Conservation (phyloP, 805 yeast genomes). For the Komagataella mondaviorum region DNA sequence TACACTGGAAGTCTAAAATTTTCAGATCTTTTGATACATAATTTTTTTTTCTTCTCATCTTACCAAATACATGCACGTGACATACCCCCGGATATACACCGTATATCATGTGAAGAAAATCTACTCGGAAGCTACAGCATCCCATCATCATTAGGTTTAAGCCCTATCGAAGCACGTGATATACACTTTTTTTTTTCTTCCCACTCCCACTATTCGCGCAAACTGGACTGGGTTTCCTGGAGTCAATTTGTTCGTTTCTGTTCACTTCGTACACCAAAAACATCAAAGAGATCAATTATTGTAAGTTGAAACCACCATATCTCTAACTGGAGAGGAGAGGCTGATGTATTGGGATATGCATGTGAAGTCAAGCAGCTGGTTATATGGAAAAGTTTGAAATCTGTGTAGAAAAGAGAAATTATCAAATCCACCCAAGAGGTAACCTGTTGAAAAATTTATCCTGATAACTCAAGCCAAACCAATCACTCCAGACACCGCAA, state of each 20-base stretch:
- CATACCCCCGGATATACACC: not conserved
- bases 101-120: not conserved
- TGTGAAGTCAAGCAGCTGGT: not conserved
- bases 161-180: not conserved
- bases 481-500: not conserved
- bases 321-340: not conserved
- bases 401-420: not conserved
- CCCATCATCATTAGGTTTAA: not conserved
- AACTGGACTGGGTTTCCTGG: not conserved
- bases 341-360: not conserved
- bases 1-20: not conserved
- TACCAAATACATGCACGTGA: not conserved
- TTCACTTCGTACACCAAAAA: not conserved
- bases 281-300: not conserved
- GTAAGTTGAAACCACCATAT: not conserved
- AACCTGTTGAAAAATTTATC: not conserved
- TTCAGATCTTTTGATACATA: slow-evolving; percentile 2
- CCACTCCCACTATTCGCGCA: not conserved
- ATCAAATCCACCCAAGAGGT: not conserved
- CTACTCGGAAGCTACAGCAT: not conserved
- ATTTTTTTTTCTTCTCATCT: not conserved
- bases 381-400: too few species aligned
- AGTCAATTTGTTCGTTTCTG: not conserved
- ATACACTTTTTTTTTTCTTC: not conserved
- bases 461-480: not conserved